phyloP scores from a whole-genome alignment of 257 asterid genomes.

The Craterostigma plantagineum region DNA sequence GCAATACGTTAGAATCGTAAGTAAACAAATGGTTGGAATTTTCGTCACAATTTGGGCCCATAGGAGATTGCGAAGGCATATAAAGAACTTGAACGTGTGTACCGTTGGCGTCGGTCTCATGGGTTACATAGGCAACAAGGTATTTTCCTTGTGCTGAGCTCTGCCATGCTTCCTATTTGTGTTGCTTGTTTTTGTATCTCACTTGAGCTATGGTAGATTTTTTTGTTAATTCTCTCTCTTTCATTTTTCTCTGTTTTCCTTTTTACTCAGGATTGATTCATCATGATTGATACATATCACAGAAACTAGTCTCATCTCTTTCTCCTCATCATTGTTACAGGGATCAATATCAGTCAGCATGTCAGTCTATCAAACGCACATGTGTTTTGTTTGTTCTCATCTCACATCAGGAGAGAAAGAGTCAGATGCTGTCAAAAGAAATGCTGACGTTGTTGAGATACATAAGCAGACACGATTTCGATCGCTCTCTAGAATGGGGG shows the following conservation, averaged over 20 bases:
- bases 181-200: background rate
- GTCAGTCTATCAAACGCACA: constrained; percentile 81
- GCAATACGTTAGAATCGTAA: constrained; percentile 57
- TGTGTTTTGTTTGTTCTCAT: constrained; percentile 72
- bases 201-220: background rate
- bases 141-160: constrained; percentile 15
- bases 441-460: constrained; percentile 70
- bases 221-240: background rate
- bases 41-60: constrained; percentile 84
- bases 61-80: constrained; percentile 67
- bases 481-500: constrained; percentile 35
- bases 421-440: constrained; percentile 59
- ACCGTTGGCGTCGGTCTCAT: constrained; percentile 91
- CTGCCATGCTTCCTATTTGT: constrained; percentile 8
- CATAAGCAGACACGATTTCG: constrained; percentile 70
- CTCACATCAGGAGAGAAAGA: constrained; percentile 86
- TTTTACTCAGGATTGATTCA: constrained; percentile 1
- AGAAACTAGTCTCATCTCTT: constrained; percentile 7
- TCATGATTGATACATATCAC: background rate
- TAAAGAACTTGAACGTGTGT: constrained; percentile 58
- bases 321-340: constrained; percentile 25
- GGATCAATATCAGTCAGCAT: constrained; percentile 90
- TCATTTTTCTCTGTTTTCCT: background rate
- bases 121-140: constrained; percentile 99
- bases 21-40: constrained; percentile 96